A percentile compares a stretch with the other conserved stretches of the same genome.
Conservation (phyloP, 2,329 filamentous ascomycete species). For the Colletotrichum simmondsii region DNA sequence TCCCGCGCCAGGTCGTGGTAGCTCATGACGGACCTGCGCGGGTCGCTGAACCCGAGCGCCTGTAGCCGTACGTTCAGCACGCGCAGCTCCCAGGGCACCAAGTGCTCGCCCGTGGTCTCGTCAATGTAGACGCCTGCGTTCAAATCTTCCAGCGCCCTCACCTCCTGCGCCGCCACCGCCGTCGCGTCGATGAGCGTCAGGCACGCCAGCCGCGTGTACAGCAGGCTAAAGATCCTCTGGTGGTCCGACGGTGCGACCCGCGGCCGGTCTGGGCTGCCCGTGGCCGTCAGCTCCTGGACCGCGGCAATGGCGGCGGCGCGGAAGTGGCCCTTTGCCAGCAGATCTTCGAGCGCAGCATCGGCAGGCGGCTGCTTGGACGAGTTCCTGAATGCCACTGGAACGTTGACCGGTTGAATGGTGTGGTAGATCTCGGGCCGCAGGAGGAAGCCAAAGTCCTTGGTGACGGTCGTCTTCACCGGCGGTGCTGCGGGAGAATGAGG, state of each 20-base stretch:
- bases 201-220: slow-evolving; percentile 85
- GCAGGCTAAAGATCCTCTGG: slow-evolving; percentile 76
- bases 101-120: slow-evolving; percentile 64
- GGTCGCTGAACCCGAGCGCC: slow-evolving; percentile 86
- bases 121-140: slow-evolving; percentile 67
- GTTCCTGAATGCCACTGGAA: slow-evolving; percentile 75
- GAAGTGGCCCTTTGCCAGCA: slow-evolving; percentile 81
- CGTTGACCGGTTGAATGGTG: slow-evolving; percentile 72
- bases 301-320: slow-evolving; percentile 79
- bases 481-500: slow-evolving; percentile 45
- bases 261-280: slow-evolving; percentile 18
- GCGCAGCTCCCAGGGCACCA: slow-evolving; percentile 89
- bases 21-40: slow-evolving; percentile 84
- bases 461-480: slow-evolving; percentile 47
- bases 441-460: slow-evolving; percentile 83
- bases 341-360: slow-evolving; percentile 72
- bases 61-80: slow-evolving; percentile 86
- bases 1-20: slow-evolving; percentile 90
- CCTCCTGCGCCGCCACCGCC: slow-evolving; percentile 74
- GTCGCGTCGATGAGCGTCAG: slow-evolving; percentile 82
- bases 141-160: slow-evolving; percentile 71
- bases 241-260: slow-evolving; percentile 65
- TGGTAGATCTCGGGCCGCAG: slow-evolving; percentile 87
- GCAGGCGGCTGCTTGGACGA: slow-evolving; percentile 72
- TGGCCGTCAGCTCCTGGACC: slow-evolving; percentile 66